Evolutionary conservation across 306 rosid species (phyloP).

Genomic region (Trichosanthes truncata): DNA sequence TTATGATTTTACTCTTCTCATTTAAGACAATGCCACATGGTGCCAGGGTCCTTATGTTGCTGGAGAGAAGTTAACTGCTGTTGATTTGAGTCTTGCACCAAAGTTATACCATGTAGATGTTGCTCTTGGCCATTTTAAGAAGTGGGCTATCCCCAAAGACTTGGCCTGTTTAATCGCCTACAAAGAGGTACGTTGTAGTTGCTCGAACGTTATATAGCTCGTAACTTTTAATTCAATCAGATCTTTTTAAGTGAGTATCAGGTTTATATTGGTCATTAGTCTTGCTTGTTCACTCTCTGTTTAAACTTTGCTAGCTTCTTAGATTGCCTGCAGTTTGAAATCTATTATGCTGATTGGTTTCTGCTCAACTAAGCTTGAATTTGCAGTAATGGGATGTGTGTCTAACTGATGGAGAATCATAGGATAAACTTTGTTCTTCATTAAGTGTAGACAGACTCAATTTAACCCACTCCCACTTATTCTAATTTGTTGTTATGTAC

Average conservation of each 20-base stretch:
- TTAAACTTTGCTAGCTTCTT: background rate
- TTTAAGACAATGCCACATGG: constrained; percentile 10
- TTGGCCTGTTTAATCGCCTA: constrained; percentile 46
- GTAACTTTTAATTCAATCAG: background rate
- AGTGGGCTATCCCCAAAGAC: constrained; percentile 59
- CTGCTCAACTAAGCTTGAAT: background rate
- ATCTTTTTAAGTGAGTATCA: background rate
- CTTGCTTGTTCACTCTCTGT: background rate
- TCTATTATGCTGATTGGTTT: background rate
- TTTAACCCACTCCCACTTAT: background rate
- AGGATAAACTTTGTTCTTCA: background rate
- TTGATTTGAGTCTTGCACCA: constrained; percentile 84
- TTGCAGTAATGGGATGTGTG: background rate
- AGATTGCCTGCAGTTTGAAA: background rate
- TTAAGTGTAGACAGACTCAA: background rate
- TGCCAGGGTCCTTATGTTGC: constrained; percentile 82
- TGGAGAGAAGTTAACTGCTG: constrained; percentile 75
- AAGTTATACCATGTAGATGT: constrained; percentile 71
- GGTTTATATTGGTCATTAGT: background rate
- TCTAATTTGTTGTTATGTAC: background rate
- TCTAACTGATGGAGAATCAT: background rate
- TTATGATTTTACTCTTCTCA: background rate
- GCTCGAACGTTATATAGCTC: background rate
- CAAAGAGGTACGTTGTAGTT: constrained; percentile 23
- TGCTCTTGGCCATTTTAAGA: constrained; percentile 78